Conservation (phyloP, 2,329 filamentous ascomycete species). For the Aspergillus caelatus region DNA sequence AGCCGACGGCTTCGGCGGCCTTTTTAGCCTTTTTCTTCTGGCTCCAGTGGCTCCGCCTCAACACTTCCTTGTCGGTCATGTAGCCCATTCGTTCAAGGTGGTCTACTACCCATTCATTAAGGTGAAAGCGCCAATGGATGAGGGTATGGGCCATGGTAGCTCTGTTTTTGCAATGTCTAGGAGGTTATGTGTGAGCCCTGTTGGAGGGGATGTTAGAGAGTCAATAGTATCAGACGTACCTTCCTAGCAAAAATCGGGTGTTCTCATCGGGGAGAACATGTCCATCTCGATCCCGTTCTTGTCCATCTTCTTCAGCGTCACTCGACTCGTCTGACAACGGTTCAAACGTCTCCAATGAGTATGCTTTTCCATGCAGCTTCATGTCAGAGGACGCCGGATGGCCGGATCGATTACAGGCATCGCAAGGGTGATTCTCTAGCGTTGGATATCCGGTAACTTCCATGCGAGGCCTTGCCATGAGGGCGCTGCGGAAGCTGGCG, state of each 20-base stretch:
- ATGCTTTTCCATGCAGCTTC: constrained; percentile 66
- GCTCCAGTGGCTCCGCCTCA: constrained; percentile 64
- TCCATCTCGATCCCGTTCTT: constrained; percentile 49
- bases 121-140: constrained; percentile 73
- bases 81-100: constrained; percentile 63
- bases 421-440: constrained; percentile 57
- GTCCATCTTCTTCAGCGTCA: constrained; percentile 37
- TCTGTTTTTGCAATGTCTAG: constrained; percentile 61
- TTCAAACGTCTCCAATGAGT: constrained; percentile 66
- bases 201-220: neutral
- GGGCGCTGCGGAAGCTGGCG: constrained; percentile 63
- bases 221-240: constrained; percentile 32
- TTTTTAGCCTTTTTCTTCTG: constrained; percentile 61
- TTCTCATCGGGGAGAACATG: constrained; percentile 48
- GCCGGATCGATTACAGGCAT: constrained; percentile 69
- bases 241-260: constrained; percentile 57
- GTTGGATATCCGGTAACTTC: constrained; percentile 51
- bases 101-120: constrained; percentile 71
- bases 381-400: constrained; percentile 70
- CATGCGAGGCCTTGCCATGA: constrained; percentile 68
- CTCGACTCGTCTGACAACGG: constrained; percentile 58
- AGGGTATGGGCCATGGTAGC: constrained; percentile 72
- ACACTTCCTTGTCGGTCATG: constrained; percentile 59
- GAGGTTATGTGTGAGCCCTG: constrained; percentile 2
- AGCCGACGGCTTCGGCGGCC: constrained; percentile 65